Evolutionary conservation across 1,139 yeast species (phyloP).

Genomic region (Arxiozyma heterogenica): DNA sequence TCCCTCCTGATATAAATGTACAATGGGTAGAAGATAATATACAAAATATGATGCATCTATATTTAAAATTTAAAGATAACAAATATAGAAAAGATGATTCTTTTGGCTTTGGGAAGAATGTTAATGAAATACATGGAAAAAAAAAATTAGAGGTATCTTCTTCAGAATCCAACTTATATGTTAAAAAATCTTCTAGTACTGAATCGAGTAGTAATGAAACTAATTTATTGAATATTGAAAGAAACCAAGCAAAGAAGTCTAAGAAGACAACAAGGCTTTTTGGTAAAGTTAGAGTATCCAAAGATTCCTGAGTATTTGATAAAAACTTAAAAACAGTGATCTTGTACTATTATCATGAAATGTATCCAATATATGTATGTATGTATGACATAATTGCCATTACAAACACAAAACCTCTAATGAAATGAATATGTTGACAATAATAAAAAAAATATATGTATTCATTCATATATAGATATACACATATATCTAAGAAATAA

Average conservation of each 20-base stretch:
- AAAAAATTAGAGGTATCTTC: background rate
- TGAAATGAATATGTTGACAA: too few relatives aligned
- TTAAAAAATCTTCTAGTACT: background rate
- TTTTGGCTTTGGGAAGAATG: background rate
- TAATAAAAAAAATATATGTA: background rate
- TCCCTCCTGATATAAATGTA: background rate
- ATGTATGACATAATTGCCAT: background rate
- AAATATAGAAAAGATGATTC: background rate
- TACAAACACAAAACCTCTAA: background rate
- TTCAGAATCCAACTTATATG: background rate
- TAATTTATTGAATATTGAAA: background rate
- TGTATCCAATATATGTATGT: background rate
- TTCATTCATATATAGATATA: conserved; percentile 1
- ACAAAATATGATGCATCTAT: background rate
- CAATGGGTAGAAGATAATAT: background rate
- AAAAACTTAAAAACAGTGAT: background rate
- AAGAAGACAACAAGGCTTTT: background rate
- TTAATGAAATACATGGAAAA: background rate
- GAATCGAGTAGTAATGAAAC: background rate
- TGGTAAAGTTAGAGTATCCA: background rate
- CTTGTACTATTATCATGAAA: background rate
- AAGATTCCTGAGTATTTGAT: background rate
- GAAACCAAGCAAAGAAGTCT: background rate
- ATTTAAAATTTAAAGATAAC: too few relatives aligned
- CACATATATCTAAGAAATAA: background rate